A percentile compares a stretch with the other conserved stretches of the same genome.
Conservation (phyloP, 768 basidiomycete species). For the Mycena haematopus region DNA sequence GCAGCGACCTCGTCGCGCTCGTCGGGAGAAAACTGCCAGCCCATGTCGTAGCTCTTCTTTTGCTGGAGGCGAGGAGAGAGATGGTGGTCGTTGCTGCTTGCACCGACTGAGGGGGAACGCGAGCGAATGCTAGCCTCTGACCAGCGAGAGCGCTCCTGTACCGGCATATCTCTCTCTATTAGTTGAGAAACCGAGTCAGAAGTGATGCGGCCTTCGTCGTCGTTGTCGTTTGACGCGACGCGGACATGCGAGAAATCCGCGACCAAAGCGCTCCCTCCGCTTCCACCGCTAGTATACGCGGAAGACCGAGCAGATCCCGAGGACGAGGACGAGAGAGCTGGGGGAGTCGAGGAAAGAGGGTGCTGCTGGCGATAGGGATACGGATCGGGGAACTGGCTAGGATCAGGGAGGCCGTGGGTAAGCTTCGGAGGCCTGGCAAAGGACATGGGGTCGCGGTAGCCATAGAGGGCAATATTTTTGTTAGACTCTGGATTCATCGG, state of each 20-base stretch:
- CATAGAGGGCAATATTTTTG: conserved; percentile 45
- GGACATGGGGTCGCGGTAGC: conserved; percentile 26
- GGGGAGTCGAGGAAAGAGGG: conserved; percentile 51
- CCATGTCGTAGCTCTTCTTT: conserved; percentile 78
- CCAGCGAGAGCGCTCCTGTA: conserved; percentile 72
- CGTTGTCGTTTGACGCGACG: conserved; percentile 68
- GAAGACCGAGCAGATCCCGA: conserved; percentile 77
- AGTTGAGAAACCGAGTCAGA: conserved; percentile 71
- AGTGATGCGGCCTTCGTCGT: conserved; percentile 66
- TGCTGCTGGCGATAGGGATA: conserved; percentile 66
- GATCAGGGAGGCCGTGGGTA: conserved; percentile 59
- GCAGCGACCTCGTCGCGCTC: conserved; percentile 71
- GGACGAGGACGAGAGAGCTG: conserved; percentile 76
- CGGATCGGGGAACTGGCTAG: conserved; percentile 74
- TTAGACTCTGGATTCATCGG: conserved; percentile 47
- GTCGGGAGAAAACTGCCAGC: conserved; percentile 70
- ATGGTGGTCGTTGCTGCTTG: conserved; percentile 46
- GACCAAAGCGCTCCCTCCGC: conserved; percentile 66
- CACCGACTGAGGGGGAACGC: conserved; percentile 71
- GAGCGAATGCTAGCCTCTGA: conserved; percentile 75
- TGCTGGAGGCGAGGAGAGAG: conserved; percentile 55
- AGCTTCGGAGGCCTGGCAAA: conserved; percentile 53
- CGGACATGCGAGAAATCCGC: conserved; percentile 71
- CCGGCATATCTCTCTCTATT: conserved; percentile 56
- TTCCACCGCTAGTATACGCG: conserved; percentile 77